Conservation (phyloP, 768 basidiomycete genomes). For the Amanita exitialis region DNA sequence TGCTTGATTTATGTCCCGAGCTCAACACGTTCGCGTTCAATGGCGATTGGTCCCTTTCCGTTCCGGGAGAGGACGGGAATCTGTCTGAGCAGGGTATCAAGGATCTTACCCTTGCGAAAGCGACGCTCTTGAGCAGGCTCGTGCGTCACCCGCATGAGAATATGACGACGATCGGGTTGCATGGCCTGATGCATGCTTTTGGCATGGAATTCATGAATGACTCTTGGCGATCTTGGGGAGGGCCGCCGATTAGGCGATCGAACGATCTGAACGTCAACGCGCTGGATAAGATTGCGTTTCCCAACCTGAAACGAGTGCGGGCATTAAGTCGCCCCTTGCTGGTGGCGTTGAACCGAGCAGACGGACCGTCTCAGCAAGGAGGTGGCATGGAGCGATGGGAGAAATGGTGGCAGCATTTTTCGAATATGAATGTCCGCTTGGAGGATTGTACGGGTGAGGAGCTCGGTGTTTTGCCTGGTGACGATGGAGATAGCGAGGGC, state of each 20-base stretch:
- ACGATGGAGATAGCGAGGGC: slow-evolving; percentile 18
- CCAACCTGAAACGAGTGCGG: slow-evolving; percentile 47
- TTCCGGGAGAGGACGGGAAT: slow-evolving; percentile 6
- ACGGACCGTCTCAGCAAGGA: slow-evolving; percentile 32
- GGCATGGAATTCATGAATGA: slow-evolving; percentile 27
- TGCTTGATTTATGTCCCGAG: slow-evolving; percentile 55
- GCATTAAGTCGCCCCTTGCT: slow-evolving; percentile 47
- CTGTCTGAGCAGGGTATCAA: slow-evolving; percentile 9
- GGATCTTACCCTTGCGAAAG: slow-evolving; percentile 16
- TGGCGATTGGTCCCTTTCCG: slow-evolving; percentile 53
- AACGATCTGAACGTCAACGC: slow-evolving; percentile 63
- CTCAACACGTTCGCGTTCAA: slow-evolving; percentile 63
- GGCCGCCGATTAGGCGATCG: slow-evolving; percentile 28
- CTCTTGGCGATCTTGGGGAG: slow-evolving; percentile 29
- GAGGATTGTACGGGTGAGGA: slow-evolving; percentile 70
- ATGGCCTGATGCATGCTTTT: slow-evolving; percentile 62
- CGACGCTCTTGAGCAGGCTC: slow-evolving; percentile 25
- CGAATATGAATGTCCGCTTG: slow-evolving; percentile 39
- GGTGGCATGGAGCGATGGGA: slow-evolving; percentile 52
- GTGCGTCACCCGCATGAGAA: slow-evolving; percentile 44
- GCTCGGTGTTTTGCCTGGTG: slow-evolving; percentile 41
- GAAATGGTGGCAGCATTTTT: slow-evolving; percentile 54
- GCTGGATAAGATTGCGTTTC: slow-evolving; percentile 45
- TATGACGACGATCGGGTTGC: slow-evolving; percentile 55
- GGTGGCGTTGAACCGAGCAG: slow-evolving; percentile 43